Base-by-base conservation (phyloP, 768 basidiomycete genomes). In the Mycena crocata region DNA sequence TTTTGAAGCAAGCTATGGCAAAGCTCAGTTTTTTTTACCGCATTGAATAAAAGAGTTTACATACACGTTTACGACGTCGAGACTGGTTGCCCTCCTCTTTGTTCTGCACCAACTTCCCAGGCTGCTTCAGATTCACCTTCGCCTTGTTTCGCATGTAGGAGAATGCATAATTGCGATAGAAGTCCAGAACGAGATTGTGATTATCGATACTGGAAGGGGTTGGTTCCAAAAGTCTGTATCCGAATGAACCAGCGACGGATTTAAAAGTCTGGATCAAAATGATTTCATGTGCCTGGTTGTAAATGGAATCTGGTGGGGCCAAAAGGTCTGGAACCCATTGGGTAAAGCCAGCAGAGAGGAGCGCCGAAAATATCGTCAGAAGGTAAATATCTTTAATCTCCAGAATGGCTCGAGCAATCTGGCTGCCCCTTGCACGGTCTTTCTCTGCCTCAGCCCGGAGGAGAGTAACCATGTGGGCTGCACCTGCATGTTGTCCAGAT, bases 251-350 rank as follows among this genome's bases (percentile, higher is more conserved):
- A 15, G 35, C 24, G n/a, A 28, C 26, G 14, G 31, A 8, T 10
- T 30, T 7, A n/a, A 57, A 57, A 5, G 37, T 39, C n/a, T 57
- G 37, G 14, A 57, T 3, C n/a, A 40, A 35, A 5, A 59, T 23
- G 28, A 32, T 14, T 24, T 59, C 57, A 23, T 59, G 31, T 19
- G 48, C 57, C 13, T 30, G n/a, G 42, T 59, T 59, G 32, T 59
- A 59, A 19, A 34, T 42, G 15, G 39, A 46, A 24, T 59, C 57
- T 10, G 42, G 57, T 3, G 57, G 31, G 24, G 17, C 44, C n/a
- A 59, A 28, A 26, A 46, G 3, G 35, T 59, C 57, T 14, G 57
- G 57, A 24, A 23, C 28, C 30, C 42, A 59, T 3, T 31, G 30
- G 15, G 23, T 8, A 23, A 59, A 31, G 17, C 57, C 57, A 5